Evolutionary conservation across 2,329 filamentous ascomycete genomes (phyloP).

Genomic region (Dothistroma septosporum): DNA sequence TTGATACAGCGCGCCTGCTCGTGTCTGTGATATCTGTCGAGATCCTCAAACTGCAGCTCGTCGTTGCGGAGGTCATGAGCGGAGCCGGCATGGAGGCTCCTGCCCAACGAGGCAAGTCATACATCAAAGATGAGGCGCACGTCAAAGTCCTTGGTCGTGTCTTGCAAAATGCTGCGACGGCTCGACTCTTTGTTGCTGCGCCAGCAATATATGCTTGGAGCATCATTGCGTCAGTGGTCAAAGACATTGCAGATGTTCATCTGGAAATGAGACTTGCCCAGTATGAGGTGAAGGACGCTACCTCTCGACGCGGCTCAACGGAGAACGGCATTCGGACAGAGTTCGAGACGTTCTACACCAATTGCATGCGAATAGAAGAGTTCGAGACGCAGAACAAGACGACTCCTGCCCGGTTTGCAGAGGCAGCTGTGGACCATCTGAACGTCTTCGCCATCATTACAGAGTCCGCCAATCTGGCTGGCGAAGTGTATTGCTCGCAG

Average conservation of each 20-base stretch:
- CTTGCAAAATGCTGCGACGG: slow-evolving; percentile 58
- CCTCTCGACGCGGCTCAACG: slow-evolving; percentile 13
- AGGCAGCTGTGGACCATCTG: slow-evolving; percentile 44
- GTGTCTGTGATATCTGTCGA: slow-evolving; percentile 66
- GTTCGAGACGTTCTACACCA: slow-evolving; percentile 31
- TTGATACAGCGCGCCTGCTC: slow-evolving; percentile 59
- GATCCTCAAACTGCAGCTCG: slow-evolving; percentile 64
- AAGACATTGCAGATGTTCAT: slow-evolving; percentile 37
- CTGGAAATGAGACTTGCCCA: slow-evolving; percentile 15
- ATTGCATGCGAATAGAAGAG: slow-evolving; percentile 30
- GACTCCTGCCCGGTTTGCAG: slow-evolving; percentile 39
- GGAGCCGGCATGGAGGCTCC: slow-evolving; percentile 16
- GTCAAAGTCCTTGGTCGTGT: slow-evolving; percentile 69
- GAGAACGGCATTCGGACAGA: slow-evolving; percentile 14
- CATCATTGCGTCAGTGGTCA: slow-evolving; percentile 67
- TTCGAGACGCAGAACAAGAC: slow-evolving; percentile 2
- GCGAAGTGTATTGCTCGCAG: slow-evolving; percentile 46
- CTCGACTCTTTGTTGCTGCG: slow-evolving; percentile 59
- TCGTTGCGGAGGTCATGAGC: slow-evolving; percentile 49
- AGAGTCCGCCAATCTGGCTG: slow-evolving; percentile 42
- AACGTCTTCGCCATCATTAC: slow-evolving; percentile 49
- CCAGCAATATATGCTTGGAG: slow-evolving; percentile 80
- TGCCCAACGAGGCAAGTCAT: slow-evolving; percentile 37
- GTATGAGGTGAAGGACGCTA: slow-evolving; percentile 33
- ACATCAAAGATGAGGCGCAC: slow-evolving; percentile 64